Evolutionary conservation across 2,329 filamentous ascomycete species (phyloP).

Genomic region (Pezicula rhizophila): DNA sequence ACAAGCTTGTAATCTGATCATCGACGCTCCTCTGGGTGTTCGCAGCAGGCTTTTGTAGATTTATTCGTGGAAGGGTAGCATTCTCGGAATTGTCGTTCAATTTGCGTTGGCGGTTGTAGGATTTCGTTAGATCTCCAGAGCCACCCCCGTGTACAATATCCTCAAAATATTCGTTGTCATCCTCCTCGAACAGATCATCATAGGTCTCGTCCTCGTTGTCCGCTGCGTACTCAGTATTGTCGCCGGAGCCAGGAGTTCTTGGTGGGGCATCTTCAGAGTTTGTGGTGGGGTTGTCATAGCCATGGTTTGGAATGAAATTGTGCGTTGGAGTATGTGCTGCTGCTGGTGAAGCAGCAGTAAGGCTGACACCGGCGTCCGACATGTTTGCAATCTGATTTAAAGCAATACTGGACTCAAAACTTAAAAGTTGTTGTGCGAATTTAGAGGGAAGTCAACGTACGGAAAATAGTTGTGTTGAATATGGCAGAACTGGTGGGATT

Average conservation of each 20-base stretch:
- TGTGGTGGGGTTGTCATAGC: constrained; percentile 34
- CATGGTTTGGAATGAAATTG: constrained; percentile 41
- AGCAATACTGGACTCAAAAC: neutral
- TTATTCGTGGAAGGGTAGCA: constrained; percentile 56
- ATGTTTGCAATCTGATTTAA: neutral
- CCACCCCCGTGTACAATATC: constrained; percentile 49
- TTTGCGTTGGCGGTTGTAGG: constrained; percentile 74
- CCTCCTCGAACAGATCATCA: constrained; percentile 47
- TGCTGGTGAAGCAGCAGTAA: constrained; percentile 26
- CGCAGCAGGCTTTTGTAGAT: constrained; percentile 70
- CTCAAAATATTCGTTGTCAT: constrained; percentile 57
- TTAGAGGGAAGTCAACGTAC: no score
- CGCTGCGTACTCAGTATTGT: constrained; percentile 26
- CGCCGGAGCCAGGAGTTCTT: constrained; percentile 23
- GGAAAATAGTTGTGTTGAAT: neutral
- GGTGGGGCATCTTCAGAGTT: constrained; percentile 27
- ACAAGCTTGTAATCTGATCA: constrained; percentile 80
- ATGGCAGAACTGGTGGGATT: neutral
- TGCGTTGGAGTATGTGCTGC: constrained; percentile 40
- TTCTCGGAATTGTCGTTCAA: constrained; percentile 43
- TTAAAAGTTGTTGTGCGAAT: neutral
- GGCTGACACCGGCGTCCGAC: constrained; percentile 3
- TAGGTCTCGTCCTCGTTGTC: constrained; percentile 36
- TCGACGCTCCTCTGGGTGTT: constrained; percentile 78
- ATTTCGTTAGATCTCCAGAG: constrained; percentile 70